A percentile compares a stretch with the other conserved stretches of the same genome.
Conservation (phyloP, 192 early-diverging fungal species). For the Backusella parvicylindrica region DNA sequence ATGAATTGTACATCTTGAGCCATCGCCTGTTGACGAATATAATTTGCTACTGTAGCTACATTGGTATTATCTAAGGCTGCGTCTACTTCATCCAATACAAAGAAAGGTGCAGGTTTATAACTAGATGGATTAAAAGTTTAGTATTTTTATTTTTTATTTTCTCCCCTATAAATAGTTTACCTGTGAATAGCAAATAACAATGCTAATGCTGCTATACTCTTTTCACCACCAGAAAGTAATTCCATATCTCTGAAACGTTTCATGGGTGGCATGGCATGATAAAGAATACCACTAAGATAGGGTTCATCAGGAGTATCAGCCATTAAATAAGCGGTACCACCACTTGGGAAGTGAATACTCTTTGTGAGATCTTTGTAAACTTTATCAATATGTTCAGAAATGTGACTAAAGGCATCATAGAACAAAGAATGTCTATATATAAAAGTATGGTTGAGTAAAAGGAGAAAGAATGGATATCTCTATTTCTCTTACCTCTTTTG, state of each 20-base stretch:
- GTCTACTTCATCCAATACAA: slow-evolving; percentile 99
- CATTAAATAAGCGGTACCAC: slow-evolving; percentile 92
- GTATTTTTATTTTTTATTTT: neutral
- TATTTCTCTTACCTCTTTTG: slow-evolving; percentile 56
- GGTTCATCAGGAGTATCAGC: slow-evolving; percentile 95
- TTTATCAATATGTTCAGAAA: slow-evolving; percentile 88
- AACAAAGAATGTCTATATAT: slow-evolving; percentile 67
- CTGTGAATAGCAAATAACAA: slow-evolving; percentile 95
- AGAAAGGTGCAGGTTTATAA: slow-evolving; percentile 96
- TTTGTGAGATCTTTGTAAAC: slow-evolving; percentile 96
- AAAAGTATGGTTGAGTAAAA: neutral
- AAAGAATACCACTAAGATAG: slow-evolving; percentile 90
- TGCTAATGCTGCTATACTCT: slow-evolving; percentile 95
- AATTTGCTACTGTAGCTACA: slow-evolving; percentile 88
- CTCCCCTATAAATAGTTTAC: too few species aligned
- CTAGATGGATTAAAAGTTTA: slow-evolving; percentile 31
- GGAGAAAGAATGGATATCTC: neutral
- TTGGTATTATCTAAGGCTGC: slow-evolving; percentile 98
- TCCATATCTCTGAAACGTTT: slow-evolving; percentile 99
- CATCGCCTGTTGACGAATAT: slow-evolving; percentile 73
- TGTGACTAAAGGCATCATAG: slow-evolving; percentile 81
- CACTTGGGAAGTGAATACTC: slow-evolving; percentile 81
- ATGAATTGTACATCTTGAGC: slow-evolving; percentile 85
- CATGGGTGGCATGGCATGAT: slow-evolving; percentile 99
- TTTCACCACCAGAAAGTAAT: slow-evolving; percentile 97